Conservation (phyloP, 1,284 basidiomycete genomes). For the Pseudozyma thailandica region DNA sequence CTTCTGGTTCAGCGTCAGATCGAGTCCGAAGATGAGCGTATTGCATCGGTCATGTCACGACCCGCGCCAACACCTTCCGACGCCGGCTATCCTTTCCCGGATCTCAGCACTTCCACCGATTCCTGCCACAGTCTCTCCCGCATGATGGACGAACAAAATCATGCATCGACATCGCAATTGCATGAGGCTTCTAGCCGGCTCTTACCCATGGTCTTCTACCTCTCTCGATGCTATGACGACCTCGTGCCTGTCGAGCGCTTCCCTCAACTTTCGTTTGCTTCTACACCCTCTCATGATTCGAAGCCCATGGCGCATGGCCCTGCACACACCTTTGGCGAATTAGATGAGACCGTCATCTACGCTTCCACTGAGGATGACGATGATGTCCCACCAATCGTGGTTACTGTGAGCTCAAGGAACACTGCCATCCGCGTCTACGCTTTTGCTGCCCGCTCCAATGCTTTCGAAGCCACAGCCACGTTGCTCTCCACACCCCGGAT, state of each 20-base stretch:
- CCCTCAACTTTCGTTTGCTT: conserved; percentile 27
- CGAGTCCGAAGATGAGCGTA: conserved; percentile 46
- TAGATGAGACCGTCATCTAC: conserved; percentile 48
- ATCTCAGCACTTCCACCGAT: conserved; percentile 23
- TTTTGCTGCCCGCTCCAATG: conserved; percentile 33
- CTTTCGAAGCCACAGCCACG: conserved; percentile 33
- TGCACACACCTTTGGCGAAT: conserved; percentile 38
- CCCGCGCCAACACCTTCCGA: conserved; percentile 1
- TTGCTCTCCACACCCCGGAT: conserved; percentile 27
- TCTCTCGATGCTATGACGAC: conserved; percentile 57
- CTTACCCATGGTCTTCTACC: conserved; percentile 56
- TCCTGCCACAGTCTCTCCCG: conserved; percentile 27
- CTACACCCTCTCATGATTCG: conserved; percentile 2
- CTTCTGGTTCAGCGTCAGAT: conserved; percentile 54
- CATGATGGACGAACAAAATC: conserved; percentile 21
- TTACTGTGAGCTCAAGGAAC: conserved; percentile 30
- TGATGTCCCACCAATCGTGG: conserved; percentile 22
- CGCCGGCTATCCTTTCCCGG: conserved; percentile 31
- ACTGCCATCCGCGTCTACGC: conserved; percentile 48
- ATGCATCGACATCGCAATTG: conserved; percentile 18
- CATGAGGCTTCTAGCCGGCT: conserved; percentile 19
- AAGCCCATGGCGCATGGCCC: conserved; percentile 46
- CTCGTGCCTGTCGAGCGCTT: conserved; percentile 49
- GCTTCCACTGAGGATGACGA: conserved; percentile 19
- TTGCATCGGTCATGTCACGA: conserved; percentile 19